Conservation (phyloP, 108 stramenopile species). For the Nitzschia sp. region DNA sequence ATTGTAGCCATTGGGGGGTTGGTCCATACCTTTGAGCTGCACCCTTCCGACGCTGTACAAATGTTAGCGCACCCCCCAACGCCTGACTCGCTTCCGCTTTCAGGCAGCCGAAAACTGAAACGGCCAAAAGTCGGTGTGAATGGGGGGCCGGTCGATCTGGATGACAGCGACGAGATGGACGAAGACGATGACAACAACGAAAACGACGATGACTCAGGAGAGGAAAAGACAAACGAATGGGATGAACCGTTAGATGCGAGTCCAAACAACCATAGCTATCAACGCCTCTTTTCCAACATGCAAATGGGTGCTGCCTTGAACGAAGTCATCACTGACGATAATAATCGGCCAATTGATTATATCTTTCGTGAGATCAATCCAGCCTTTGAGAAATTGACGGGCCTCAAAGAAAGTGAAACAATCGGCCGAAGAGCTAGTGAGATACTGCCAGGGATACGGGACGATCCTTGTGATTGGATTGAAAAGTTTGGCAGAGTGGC, state of each 20-base stretch:
- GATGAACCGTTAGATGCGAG: not conserved
- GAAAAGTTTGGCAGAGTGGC: constrained; percentile 5
- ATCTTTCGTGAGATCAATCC: constrained; percentile 13
- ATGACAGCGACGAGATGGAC: not conserved
- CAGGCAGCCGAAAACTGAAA: too few species aligned
- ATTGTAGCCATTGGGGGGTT: constrained; percentile 8
- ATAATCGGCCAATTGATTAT: constrained; percentile 5
- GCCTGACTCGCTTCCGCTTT: too few species aligned
- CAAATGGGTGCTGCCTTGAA: constrained; percentile 3
- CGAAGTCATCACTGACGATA: not conserved
- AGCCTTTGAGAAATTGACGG: constrained; percentile 5
- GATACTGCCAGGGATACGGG: constrained; percentile 7
- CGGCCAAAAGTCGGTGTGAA: too few species aligned
- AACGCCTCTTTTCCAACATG: not conserved
- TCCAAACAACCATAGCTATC: not conserved
- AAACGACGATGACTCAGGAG: not conserved
- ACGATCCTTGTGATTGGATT: constrained; percentile 17
- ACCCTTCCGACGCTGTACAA: too few species aligned
- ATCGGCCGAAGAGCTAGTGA: not conserved
- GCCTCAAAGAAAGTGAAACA: not conserved
- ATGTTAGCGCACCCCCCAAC: too few species aligned
- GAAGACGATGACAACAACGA: not conserved
- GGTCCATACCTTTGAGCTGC: not conserved
- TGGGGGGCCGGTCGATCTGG: too few species aligned
- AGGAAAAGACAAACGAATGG: not conserved